Evolutionary conservation across 495 filamentous ascomycete species (phyloP).

Genomic region (Endocarpon pusillum): DNA sequence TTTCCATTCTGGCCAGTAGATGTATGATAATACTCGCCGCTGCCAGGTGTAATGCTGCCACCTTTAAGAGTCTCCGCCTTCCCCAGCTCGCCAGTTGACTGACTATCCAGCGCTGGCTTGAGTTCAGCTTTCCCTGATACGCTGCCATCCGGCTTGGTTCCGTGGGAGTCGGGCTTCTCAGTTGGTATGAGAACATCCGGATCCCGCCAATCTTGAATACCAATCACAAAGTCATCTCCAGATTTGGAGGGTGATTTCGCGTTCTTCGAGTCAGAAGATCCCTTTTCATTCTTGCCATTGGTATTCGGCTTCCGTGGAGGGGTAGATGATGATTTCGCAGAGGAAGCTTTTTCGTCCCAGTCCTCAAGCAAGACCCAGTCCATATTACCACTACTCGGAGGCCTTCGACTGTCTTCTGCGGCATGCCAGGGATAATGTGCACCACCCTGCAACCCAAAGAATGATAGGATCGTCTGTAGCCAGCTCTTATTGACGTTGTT

Average conservation of each 20-base stretch:
- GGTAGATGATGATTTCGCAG: constrained; percentile 11
- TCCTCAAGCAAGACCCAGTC: constrained; percentile 60
- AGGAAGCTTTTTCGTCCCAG: constrained; percentile 39
- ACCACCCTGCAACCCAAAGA: constrained; percentile 33
- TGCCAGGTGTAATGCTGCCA: constrained; percentile 59
- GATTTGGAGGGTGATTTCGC: constrained; percentile 12
- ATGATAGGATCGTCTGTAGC: constrained; percentile 37
- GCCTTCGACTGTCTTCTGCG: constrained; percentile 41
- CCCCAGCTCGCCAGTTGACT: constrained; percentile 12
- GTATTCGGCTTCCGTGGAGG: constrained; percentile 8
- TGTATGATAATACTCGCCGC: constrained; percentile 72
- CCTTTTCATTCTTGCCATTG: constrained; percentile 9
- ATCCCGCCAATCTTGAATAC: constrained; percentile 84
- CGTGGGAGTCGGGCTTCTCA: background rate
- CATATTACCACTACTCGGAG: constrained; percentile 68
- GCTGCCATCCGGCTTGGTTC: background rate
- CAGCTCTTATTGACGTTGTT: constrained; percentile 21
- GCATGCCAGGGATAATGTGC: constrained; percentile 10
- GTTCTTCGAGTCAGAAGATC: constrained; percentile 9
- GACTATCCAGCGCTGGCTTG: constrained; percentile 10
- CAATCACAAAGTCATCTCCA: constrained; percentile 70
- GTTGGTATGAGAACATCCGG: constrained; percentile 39
- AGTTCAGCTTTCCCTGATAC: constrained; percentile 11
- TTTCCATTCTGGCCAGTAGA: constrained; percentile 17
- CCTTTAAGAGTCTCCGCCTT: constrained; percentile 34